These are phyloP conservation scores for Phyllostachys edulis DNA, from an alignment of 176 grass and related monocot genomes.

Conservation along the genomic window DNA sequence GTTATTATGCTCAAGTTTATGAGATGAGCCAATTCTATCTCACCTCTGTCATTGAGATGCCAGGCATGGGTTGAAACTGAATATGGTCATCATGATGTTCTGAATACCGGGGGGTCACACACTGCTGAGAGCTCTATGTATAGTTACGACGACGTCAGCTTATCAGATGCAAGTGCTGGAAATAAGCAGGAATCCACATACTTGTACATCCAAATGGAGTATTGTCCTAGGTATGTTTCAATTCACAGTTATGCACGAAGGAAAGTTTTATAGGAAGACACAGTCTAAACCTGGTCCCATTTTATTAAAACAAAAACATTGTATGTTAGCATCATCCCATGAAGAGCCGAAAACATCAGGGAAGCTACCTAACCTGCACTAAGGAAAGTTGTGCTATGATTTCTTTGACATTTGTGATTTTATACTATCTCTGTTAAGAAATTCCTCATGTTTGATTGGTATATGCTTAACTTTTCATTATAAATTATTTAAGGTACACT, in stretches of 20 bases:
- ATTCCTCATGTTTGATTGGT: too few relatives aligned
- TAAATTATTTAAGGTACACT: too few relatives aligned
- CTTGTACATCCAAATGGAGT: constrained; percentile 99
- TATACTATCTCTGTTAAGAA: too few relatives aligned
- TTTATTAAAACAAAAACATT: not conserved
- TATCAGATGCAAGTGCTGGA: constrained; percentile 58
- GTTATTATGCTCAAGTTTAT: constrained; percentile 25
- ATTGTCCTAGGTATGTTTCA: constrained; percentile 68
- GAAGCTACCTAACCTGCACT: too few relatives aligned
- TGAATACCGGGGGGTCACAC: constrained; percentile 54
- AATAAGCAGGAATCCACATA: constrained; percentile 82
- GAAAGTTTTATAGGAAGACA: not conserved
- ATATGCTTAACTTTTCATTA: too few relatives aligned
- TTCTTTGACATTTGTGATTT: not conserved
- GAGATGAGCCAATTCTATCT: constrained; percentile 21
- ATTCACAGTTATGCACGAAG: constrained; percentile 3
- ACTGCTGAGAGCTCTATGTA: constrained; percentile 68
- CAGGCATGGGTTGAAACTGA: constrained; percentile 99
- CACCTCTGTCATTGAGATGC: constrained; percentile 26
- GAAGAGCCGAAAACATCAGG: too few relatives aligned
- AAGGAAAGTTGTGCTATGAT: not conserved
- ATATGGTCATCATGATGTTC: constrained; percentile 61
- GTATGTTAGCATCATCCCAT: not conserved
- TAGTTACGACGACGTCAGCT: constrained; percentile 60
- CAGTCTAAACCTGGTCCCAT: not conserved